These are phyloP conservation scores for Neofusicoccum cordaticola DNA, from an alignment of 2,329 filamentous ascomycete species.

Conservation along the genomic window DNA sequence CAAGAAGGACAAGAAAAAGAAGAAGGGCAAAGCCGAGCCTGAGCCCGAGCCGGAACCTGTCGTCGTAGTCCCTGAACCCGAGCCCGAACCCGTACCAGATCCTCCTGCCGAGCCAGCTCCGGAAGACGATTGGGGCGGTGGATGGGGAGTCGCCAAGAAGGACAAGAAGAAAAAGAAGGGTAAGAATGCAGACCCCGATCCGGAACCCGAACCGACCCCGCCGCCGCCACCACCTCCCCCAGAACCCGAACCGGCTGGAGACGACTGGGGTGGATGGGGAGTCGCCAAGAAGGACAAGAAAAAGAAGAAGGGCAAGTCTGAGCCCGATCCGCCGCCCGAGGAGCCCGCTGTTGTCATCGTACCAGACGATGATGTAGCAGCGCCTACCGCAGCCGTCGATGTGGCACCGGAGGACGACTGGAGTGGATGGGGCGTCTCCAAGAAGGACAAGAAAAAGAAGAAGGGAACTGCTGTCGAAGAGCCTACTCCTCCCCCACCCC, in stretches of 20 bases:
- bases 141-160: conserved; percentile 21
- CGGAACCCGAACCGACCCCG: conserved; percentile 23
- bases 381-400: not conserved
- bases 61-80: conserved; percentile 18
- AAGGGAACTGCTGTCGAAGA: conserved; percentile 37
- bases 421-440: conserved; percentile 16
- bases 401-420: not conserved
- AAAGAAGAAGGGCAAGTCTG: conserved; percentile 27
- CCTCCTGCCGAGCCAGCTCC: not conserved
- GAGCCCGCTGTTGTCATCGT: conserved; percentile 4
- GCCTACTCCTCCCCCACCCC: not conserved
- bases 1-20: conserved; percentile 19
- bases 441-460: conserved; percentile 46
- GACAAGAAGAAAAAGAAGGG: conserved; percentile 45
- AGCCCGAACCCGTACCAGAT: not conserved
- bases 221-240: conserved; percentile 21
- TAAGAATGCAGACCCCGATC: conserved; percentile 23
- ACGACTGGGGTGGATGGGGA: conserved; percentile 21
- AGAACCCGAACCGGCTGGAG: conserved; percentile 25
- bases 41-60: conserved; percentile 21
- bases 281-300: conserved; percentile 23
- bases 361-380: not conserved
- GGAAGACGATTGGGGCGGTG: conserved; percentile 10
- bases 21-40: conserved; percentile 13
- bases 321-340: not conserved